A percentile compares a stretch with the other conserved stretches of the same genome.
Evolutionary conservation across 176 grass and related monocot species (phyloP).

Genomic region (Secale cereale): DNA sequence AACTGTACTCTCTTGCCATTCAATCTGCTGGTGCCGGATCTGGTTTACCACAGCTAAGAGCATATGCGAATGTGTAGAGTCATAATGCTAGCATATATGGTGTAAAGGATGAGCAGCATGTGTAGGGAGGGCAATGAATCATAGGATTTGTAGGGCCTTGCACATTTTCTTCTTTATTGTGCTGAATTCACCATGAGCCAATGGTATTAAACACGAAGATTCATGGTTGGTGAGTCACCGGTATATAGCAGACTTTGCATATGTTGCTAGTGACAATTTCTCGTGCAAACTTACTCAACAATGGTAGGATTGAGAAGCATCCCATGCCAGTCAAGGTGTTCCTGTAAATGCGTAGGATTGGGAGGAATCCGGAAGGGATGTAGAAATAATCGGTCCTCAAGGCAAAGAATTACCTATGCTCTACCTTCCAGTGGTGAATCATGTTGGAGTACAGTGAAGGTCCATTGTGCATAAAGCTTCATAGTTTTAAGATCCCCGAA

Average conservation of each 20-base stretch:
- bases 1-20: no score
- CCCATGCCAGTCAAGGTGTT: not conserved
- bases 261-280: not conserved
- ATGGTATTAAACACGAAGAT: not conserved
- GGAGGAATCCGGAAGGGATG: not conserved
- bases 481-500: no score
- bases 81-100: not conserved
- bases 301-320: not conserved
- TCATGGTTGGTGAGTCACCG: not conserved
- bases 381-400: not conserved
- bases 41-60: not conserved
- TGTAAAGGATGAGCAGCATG: not conserved
- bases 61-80: not conserved
- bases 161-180: not conserved
- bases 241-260: not conserved
- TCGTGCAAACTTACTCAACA: not conserved
- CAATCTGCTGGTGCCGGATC: no score
- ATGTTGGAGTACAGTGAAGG: no score
- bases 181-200: not conserved
- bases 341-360: not conserved
- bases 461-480: no score
- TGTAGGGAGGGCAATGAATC: not conserved
- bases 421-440: no score
- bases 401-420: no score
- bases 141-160: not conserved